Percentiles rank a stretch among this genome's conserved stretches.
These are phyloP conservation scores for Nasturtium officinale DNA, from an alignment of 345 rosid species.

Conservation along the genomic window DNA sequence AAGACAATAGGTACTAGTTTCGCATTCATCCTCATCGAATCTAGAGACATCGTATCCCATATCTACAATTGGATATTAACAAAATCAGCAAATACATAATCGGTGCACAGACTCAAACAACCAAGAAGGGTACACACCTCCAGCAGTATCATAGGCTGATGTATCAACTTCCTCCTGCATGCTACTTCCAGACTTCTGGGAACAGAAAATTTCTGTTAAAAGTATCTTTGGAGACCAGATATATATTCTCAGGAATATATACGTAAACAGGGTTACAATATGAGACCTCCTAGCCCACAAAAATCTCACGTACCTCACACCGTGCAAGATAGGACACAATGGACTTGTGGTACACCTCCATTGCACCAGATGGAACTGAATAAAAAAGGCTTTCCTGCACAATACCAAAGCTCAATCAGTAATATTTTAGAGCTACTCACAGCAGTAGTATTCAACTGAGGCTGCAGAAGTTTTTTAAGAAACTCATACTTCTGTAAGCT, in stretches of 20 bases:
- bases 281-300: conserved; percentile 30
- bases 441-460: conserved; percentile 13
- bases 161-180: conserved; percentile 87
- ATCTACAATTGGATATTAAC: conserved; percentile 59
- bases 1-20: conserved; percentile 65
- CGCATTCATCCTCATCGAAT: conserved; percentile 87
- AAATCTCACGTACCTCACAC: conserved; percentile 37
- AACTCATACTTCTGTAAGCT: conserved; percentile 71
- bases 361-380: conserved; percentile 77
- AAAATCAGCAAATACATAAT: conserved; percentile 27
- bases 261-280: conserved; percentile 17
- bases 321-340: conserved; percentile 65
- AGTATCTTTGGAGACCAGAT: conserved; percentile 14
- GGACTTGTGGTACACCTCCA: conserved; percentile 71
- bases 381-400: conserved; percentile 92
- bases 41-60: conserved; percentile 63
- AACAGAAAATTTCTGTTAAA: conserved; percentile 23
- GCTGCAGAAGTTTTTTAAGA: conserved; percentile 4
- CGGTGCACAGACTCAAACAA: conserved; percentile 33
- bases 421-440: conserved; percentile 9
- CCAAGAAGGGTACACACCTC: conserved; percentile 55
- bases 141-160: conserved; percentile 59
- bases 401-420: conserved; percentile 26
- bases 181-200: conserved; percentile 71
- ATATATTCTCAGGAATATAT: conserved; percentile 24